phyloP scores from a whole-genome alignment of 768 basidiomycete species.

The Macrolepiota fuliginosa region DNA sequence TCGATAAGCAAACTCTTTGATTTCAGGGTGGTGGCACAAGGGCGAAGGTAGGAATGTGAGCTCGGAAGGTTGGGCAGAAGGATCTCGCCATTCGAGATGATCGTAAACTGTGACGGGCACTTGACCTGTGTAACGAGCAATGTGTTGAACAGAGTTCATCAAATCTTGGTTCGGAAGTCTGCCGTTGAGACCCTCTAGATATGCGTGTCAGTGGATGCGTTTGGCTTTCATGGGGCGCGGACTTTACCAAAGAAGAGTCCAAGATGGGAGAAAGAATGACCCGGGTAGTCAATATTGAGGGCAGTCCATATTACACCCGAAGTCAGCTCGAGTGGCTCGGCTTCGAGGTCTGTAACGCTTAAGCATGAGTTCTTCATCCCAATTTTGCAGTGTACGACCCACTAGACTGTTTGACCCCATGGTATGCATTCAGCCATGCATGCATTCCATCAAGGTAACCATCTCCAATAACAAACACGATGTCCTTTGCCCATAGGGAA shows the following conservation, averaged over 20 bases:
- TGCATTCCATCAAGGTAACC: conserved; percentile 90
- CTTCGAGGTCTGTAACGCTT: conserved; percentile 52
- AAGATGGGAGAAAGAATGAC: conserved; percentile 94
- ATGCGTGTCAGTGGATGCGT: conserved; percentile 7
- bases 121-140: conserved; percentile 69
- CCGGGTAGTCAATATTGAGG: conserved; percentile 91
- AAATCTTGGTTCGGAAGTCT: conserved; percentile 96
- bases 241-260: conserved; percentile 89
- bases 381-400: conserved; percentile 7
- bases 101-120: conserved; percentile 84
- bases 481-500: conserved; percentile 93
- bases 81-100: conserved; percentile 53
- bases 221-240: not conserved
- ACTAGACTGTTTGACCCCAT: conserved; percentile 69
- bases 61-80: conserved; percentile 22
- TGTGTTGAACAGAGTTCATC: conserved; percentile 74
- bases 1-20: conserved; percentile 53
- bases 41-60: conserved; percentile 43
- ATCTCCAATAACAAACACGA: conserved; percentile 87
- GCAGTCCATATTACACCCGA: conserved; percentile 97
- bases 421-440: conserved; percentile 87
- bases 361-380: not conserved
- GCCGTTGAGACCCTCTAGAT: conserved; percentile 89
- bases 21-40: conserved; percentile 37
- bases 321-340: conserved; percentile 56